phyloP scores from a whole-genome alignment of 345 rosid genomes.

The Gynandropsis gynandra region DNA sequence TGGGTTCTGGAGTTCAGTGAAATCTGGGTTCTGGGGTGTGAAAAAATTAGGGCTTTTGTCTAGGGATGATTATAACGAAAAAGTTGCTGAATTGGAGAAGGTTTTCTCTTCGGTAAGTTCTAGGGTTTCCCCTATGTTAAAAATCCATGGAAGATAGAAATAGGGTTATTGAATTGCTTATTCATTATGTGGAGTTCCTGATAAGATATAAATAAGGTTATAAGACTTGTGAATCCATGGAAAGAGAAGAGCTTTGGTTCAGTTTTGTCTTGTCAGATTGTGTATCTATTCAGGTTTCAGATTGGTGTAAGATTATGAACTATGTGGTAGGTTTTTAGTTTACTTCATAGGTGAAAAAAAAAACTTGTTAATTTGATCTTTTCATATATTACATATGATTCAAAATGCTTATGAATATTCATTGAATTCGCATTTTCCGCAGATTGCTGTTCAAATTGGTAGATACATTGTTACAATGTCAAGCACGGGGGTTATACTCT shows the following conservation, averaged over 20 bases:
- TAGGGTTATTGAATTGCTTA: no score
- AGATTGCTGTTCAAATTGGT: conserved; percentile 82
- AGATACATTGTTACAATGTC: conserved; percentile 92
- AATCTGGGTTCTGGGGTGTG: conserved; percentile 31
- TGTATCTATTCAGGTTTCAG: no score
- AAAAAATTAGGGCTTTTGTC: conserved; percentile 34
- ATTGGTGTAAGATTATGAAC: no score
- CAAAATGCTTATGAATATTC: neutral
- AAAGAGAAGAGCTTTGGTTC: no score
- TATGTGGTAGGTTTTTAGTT: no score
- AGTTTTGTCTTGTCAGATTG: no score
- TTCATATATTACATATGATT: neutral
- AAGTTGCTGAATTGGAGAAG: conserved; percentile 47
- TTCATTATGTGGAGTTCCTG: no score
- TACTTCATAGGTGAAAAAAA: no score
- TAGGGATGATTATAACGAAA: conserved; percentile 35
- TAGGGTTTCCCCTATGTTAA: neutral
- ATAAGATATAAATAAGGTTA: no score
- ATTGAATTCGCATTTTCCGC: conserved; percentile 5
- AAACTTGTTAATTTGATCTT: neutral
- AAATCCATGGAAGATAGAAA: no score
- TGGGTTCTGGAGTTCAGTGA: conserved; percentile 41
- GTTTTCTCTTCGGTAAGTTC: conserved; percentile 51
- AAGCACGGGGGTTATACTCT: conserved; percentile 85
- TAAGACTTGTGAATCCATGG: no score